Conservation (phyloP, 768 basidiomycete species). For the Glaciozyma martinii region DNA sequence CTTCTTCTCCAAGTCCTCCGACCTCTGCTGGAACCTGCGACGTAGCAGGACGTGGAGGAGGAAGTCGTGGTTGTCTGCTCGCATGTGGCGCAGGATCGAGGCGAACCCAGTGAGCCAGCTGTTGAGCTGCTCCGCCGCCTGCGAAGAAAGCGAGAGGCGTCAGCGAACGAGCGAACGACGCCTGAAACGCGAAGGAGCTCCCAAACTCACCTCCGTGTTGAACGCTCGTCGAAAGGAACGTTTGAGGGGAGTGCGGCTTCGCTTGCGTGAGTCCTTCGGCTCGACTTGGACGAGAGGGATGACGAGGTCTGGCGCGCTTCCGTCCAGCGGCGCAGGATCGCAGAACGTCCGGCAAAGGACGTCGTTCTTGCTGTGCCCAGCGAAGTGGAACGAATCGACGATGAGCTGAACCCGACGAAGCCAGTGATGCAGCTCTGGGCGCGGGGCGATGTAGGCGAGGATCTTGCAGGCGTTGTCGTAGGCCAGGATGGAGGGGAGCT, state of each 20-base stretch:
- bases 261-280: not conserved
- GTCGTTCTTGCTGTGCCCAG: constrained; percentile 5
- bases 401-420: constrained; percentile 8
- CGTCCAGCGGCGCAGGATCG: constrained; percentile 17
- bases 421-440: constrained; percentile 3
- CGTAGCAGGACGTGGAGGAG: constrained; percentile 9
- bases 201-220: constrained; percentile 15
- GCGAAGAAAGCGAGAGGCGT: not conserved
- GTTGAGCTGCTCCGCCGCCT: constrained; percentile 29
- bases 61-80: constrained; percentile 22
- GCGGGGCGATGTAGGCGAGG: constrained; percentile 4
- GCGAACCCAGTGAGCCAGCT: constrained; percentile 9
- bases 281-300: not conserved
- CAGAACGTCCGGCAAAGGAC: constrained; percentile 15
- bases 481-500: constrained; percentile 22
- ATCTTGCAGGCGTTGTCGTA: constrained; percentile 26
- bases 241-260: too few species aligned
- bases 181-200: too few species aligned
- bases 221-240: constrained; percentile 16
- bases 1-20: not conserved
- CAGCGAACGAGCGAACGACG: too few species aligned
- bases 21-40: not conserved
- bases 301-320: constrained; percentile 12
- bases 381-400: constrained; percentile 19
- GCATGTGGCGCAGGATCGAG: constrained; percentile 2